phyloP scores from a whole-genome alignment of 768 basidiomycete genomes.

The Leccinellum albellum region DNA sequence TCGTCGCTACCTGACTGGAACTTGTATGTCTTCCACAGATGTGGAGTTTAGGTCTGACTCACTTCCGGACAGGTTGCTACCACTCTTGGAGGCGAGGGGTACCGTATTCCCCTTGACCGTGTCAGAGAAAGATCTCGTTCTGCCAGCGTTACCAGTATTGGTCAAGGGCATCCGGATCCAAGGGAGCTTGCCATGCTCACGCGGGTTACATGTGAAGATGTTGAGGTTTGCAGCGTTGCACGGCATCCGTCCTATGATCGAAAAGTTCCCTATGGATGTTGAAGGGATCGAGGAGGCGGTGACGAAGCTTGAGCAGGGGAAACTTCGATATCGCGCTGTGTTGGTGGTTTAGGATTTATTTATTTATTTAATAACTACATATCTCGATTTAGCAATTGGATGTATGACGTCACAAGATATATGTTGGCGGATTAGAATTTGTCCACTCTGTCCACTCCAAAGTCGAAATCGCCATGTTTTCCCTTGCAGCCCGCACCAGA shows the following conservation, averaged over 20 bases:
- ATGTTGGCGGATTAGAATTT: not conserved
- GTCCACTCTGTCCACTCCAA: too few species aligned
- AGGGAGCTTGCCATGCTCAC: constrained; percentile 23
- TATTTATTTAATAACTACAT: too few species aligned
- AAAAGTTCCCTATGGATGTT: constrained; percentile 31
- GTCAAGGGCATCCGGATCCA: constrained; percentile 23
- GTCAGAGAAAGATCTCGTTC: constrained; percentile 15
- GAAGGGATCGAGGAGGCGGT: constrained; percentile 31
- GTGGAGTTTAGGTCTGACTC: not conserved
- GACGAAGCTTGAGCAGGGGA: constrained; percentile 21
- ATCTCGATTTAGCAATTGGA: not conserved
- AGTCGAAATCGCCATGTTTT: constrained; percentile 8
- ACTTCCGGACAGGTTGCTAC: constrained; percentile 19
- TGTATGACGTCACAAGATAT: constrained; percentile 16
- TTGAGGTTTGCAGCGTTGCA: constrained; percentile 33
- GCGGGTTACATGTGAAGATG: constrained; percentile 30
- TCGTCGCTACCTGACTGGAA: constrained; percentile 29
- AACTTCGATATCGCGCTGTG: constrained; percentile 32
- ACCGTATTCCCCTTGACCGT: constrained; percentile 27
- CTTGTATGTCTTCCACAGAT: constrained; percentile 16
- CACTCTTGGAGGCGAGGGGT: constrained; percentile 24
- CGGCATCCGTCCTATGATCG: constrained; percentile 25
- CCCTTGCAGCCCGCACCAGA: constrained; percentile 5
- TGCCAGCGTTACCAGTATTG: constrained; percentile 21
- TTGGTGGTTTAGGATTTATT: constrained; percentile 23